Conservation (phyloP, 352 stramenopile genomes). For the Globisporangium viniferum region DNA sequence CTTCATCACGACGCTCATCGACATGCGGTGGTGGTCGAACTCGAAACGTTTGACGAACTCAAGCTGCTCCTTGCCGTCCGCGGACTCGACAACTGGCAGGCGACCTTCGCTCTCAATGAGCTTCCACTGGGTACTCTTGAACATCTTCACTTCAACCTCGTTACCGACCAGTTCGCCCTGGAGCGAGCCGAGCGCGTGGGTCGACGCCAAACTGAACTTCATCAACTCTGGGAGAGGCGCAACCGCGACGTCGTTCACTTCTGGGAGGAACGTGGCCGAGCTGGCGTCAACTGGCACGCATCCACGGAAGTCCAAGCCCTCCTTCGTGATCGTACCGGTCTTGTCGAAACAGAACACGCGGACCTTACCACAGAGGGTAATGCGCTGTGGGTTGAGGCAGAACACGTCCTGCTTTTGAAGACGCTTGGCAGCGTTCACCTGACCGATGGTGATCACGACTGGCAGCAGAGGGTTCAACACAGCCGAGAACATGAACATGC, state of each 20-base stretch:
- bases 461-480: slow-evolving; percentile 85
- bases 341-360: slow-evolving; percentile 92
- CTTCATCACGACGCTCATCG: slow-evolving; percentile 88
- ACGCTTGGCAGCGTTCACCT: slow-evolving; percentile 82
- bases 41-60: slow-evolving; percentile 89
- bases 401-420: slow-evolving; percentile 72
- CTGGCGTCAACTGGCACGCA: slow-evolving; percentile 39
- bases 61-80: slow-evolving; percentile 39
- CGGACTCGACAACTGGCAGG: slow-evolving; percentile 40
- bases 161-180: slow-evolving; percentile 81
- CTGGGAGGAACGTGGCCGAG: slow-evolving; percentile 37
- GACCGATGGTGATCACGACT: slow-evolving; percentile 86
- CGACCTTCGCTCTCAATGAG: slow-evolving; percentile 52
- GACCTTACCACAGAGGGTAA: slow-evolving; percentile 89
- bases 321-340: slow-evolving; percentile 90
- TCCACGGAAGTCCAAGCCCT: slow-evolving; percentile 83
- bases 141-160: slow-evolving; percentile 87
- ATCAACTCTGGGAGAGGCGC: slow-evolving; percentile 34
- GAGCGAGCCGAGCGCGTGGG: slow-evolving; percentile 75
- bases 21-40: slow-evolving; percentile 91
- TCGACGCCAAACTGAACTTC: slow-evolving; percentile 74
- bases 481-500: slow-evolving; percentile 77
- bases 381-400: slow-evolving; percentile 79
- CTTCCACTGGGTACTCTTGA: slow-evolving; percentile 70
- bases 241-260: slow-evolving; percentile 61